Conservation (phyloP, 306 rosid genomes). For the Pueraria montana region DNA sequence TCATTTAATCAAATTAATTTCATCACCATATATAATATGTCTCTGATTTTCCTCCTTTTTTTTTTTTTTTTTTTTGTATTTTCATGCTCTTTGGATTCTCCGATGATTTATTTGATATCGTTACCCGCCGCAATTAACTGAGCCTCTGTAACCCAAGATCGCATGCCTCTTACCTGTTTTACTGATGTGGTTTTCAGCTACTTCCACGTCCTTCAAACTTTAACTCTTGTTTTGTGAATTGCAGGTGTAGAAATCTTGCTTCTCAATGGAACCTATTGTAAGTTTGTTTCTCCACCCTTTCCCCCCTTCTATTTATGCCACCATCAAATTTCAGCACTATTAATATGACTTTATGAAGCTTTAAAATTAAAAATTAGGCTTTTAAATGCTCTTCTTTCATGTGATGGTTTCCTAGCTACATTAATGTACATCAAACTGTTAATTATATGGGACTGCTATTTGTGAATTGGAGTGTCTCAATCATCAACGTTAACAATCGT, state of each 20-base stretch:
- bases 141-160: slow-evolving; percentile 14
- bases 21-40: no score
- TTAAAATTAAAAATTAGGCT: not conserved
- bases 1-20: not conserved
- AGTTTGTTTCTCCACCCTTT: slow-evolving; percentile 44
- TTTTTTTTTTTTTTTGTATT: not conserved
- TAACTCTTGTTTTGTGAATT: slow-evolving; percentile 28
- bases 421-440: slow-evolving; percentile 19
- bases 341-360: not conserved
- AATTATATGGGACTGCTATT: not conserved
- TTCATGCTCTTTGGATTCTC: not conserved
- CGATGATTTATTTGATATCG: not conserved
- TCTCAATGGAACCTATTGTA: slow-evolving; percentile 64
- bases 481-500: not conserved
- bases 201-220: not conserved
- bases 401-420: not conserved
- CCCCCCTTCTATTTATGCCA: not conserved
- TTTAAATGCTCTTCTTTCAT: slow-evolving; percentile 10
- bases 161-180: not conserved
- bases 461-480: slow-evolving; percentile 15
- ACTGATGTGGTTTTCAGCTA: not conserved
- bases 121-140: not conserved
- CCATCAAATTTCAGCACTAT: not conserved
- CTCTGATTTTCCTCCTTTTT: no score
- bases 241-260: slow-evolving; percentile 44